phyloP scores from a whole-genome alignment of 1,284 basidiomycete species.

The Tilletiaria anomala region DNA sequence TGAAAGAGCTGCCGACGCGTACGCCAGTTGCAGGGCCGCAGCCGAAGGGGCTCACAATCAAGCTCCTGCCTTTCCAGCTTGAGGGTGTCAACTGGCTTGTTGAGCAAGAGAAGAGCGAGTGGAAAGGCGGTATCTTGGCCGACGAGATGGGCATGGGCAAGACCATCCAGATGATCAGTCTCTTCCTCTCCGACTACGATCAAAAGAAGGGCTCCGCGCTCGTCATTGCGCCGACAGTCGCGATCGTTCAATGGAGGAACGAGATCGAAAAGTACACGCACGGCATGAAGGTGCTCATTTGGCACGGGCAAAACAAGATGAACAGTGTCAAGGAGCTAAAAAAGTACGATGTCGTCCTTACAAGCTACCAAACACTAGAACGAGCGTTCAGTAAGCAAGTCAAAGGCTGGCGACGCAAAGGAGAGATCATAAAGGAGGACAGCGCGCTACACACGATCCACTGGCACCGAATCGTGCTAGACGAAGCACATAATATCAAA shows the following conservation, averaged over 20 bases:
- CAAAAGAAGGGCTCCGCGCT: slow-evolving; percentile 60
- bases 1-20: slow-evolving; percentile 54
- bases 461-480: slow-evolving; percentile 72
- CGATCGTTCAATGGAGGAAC: slow-evolving; percentile 96
- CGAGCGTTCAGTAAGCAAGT: slow-evolving; percentile 86
- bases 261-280: slow-evolving; percentile 57
- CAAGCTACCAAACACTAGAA: slow-evolving; percentile 59
- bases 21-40: too few species aligned
- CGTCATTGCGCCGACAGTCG: slow-evolving; percentile 79
- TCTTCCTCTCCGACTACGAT: slow-evolving; percentile 52
- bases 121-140: slow-evolving; percentile 85
- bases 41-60: slow-evolving; percentile 53
- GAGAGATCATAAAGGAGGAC: slow-evolving; percentile 70
- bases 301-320: slow-evolving; percentile 62
- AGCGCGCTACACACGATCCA: slow-evolving; percentile 70
- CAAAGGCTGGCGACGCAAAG: slow-evolving; percentile 74
- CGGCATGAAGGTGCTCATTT: slow-evolving; percentile 57
- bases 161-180: slow-evolving; percentile 89
- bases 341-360: slow-evolving; percentile 64
- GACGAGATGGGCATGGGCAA: slow-evolving; percentile 92
- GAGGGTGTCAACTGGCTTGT: slow-evolving; percentile 94
- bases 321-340: slow-evolving; percentile 54
- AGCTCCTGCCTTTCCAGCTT: slow-evolving; percentile 57
- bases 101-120: slow-evolving; percentile 72
- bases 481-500: slow-evolving; percentile 86